phyloP scores from a whole-genome alignment of 768 basidiomycete genomes.

The Cyathus striatus region DNA sequence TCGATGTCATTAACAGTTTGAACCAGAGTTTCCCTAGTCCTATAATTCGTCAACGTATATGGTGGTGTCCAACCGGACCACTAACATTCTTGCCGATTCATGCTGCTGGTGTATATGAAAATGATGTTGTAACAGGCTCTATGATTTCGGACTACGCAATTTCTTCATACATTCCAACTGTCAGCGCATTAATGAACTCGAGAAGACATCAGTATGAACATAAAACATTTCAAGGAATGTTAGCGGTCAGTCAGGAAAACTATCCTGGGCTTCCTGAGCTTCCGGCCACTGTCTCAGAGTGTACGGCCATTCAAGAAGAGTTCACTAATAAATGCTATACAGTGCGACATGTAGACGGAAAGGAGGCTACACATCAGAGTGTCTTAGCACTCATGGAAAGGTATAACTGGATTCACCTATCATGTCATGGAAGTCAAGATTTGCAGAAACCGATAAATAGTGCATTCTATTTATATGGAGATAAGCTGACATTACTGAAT shows the following conservation, averaged over 20 bases:
- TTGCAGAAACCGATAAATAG: constrained; percentile 12
- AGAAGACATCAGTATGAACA: not conserved
- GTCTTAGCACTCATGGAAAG: constrained; percentile 4
- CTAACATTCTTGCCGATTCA: constrained; percentile 11
- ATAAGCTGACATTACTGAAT: constrained; percentile 11
- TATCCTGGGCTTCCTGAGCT: not conserved
- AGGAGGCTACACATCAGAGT: constrained; percentile 6
- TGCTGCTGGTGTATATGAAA: constrained; percentile 9
- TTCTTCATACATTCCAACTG: constrained; percentile 3
- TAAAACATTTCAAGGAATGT: not conserved
- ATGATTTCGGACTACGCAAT: constrained; percentile 11
- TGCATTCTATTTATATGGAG: constrained; percentile 11
- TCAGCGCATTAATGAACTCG: not conserved
- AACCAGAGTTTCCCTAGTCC: constrained; percentile 5
- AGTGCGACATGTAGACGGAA: not conserved
- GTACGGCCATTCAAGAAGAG: no score
- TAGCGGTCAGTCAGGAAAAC: not conserved
- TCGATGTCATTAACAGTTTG: not conserved
- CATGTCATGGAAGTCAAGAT: constrained; percentile 32
- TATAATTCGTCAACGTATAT: constrained; percentile 7
- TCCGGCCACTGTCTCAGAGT: not conserved
- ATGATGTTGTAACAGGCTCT: constrained; percentile 4
- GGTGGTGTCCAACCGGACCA: constrained; percentile 11
- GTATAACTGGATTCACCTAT: constrained; percentile 26
- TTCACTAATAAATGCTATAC: no score